Conservation (phyloP, 2,329 filamentous ascomycete genomes). For the Macrophomina phaseolina region DNA sequence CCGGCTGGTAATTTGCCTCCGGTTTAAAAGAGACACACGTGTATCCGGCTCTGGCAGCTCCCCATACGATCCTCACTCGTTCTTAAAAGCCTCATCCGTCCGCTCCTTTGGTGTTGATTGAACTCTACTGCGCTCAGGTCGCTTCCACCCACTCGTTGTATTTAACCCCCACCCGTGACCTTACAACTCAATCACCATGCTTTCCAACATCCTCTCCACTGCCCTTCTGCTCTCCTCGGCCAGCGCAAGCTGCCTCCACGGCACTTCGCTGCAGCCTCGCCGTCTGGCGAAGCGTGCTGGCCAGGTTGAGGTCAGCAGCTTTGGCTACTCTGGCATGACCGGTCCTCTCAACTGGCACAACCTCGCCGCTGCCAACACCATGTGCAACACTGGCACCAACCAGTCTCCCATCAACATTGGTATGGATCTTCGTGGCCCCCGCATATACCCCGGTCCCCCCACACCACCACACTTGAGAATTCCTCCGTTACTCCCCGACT, state of each 20-base stretch:
- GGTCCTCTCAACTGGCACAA: conserved; percentile 62
- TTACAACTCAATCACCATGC: neutral
- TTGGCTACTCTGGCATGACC: conserved; percentile 49
- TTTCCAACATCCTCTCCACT: conserved; percentile 6
- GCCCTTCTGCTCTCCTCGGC: conserved; percentile 24
- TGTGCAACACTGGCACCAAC: conserved; percentile 55
- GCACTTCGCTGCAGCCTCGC: conserved; percentile 44
- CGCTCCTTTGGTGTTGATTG: conserved; percentile 15
- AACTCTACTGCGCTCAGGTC: conserved; percentile 8
- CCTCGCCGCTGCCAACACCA: conserved; percentile 51
- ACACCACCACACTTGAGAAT: neutral
- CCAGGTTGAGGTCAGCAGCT: conserved; percentile 42
- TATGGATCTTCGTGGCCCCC: conserved; percentile 39
- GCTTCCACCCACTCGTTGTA: conserved; percentile 3
- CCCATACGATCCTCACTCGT: neutral
- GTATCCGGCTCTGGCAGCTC: conserved; percentile 11
- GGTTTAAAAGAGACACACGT: neutral
- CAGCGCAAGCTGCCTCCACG: conserved; percentile 49
- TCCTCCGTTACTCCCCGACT: conserved; percentile 1
- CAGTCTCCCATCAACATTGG: conserved; percentile 63
- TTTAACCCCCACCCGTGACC: neutral
- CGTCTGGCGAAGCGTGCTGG: conserved; percentile 37
- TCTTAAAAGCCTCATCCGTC: conserved; percentile 4
- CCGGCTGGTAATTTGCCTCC: conserved; percentile 10
- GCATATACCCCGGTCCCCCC: neutral